Evolutionary conservation across 73 alveolate species (phyloP).

Genomic region (Paraurostyla sp.): DNA sequence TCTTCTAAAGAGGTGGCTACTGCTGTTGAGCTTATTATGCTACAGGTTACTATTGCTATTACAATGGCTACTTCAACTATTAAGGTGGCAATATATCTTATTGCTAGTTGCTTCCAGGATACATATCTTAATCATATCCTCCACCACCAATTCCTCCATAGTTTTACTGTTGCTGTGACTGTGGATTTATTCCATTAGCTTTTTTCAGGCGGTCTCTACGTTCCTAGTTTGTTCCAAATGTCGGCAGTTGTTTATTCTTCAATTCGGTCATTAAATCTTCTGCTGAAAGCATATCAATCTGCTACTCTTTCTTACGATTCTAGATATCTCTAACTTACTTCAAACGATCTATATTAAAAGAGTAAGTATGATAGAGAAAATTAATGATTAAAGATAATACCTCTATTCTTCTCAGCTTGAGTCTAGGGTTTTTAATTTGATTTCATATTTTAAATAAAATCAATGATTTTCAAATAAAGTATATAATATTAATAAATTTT

Average conservation of each 20-base stretch:
- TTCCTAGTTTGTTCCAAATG: constrained; percentile 91
- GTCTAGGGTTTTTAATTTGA: constrained; percentile 44
- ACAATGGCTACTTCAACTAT: not conserved
- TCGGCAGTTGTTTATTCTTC: constrained; percentile 76
- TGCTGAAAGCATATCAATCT: not conserved
- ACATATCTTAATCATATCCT: not conserved
- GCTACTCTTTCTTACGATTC: not conserved
- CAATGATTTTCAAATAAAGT: not conserved
- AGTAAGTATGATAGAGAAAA: not conserved
- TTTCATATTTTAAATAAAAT: constrained; percentile 47
- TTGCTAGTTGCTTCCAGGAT: not conserved
- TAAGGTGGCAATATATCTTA: constrained; percentile 26
- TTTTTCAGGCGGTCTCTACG: constrained; percentile 87
- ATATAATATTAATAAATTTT: not conserved
- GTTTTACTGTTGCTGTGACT: not conserved
- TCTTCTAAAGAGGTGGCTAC: constrained; percentile 32
- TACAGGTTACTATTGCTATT: not conserved
- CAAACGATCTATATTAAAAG: not conserved
- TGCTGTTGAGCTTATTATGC: not conserved
- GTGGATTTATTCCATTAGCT: constrained; percentile 74
- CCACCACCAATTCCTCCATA: not conserved
- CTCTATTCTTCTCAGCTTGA: constrained; percentile 36
- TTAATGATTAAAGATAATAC: not conserved
- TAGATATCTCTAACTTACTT: constrained; percentile 18
- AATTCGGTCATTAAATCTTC: constrained; percentile 36